Percentiles rank a stretch among this genome's conserved stretches.
Conservation (phyloP, 2,329 filamentous ascomycete species). For the Aureobasidium sp. region DNA sequence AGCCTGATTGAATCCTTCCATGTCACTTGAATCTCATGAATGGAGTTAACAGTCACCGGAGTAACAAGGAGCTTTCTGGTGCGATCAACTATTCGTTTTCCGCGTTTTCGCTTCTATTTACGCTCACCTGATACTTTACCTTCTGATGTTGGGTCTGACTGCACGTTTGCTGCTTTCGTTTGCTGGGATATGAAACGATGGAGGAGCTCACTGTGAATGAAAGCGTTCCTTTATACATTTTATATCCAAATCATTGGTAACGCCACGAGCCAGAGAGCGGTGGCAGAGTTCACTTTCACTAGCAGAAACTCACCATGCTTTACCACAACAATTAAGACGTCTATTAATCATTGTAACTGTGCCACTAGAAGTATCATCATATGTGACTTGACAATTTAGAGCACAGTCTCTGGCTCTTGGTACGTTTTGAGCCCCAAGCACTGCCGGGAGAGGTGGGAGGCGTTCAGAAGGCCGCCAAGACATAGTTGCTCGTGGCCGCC, state of each 20-base stretch:
- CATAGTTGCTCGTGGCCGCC: background rate
- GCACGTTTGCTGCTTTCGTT: background rate
- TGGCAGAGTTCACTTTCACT: background rate
- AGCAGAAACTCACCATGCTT: background rate
- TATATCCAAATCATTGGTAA: background rate
- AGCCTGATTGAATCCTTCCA: background rate
- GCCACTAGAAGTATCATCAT: background rate
- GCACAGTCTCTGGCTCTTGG: background rate
- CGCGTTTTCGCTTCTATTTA: background rate
- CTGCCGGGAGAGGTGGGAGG: background rate
- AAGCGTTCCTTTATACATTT: background rate
- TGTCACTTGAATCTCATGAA: background rate
- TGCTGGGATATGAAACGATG: slow-evolving; percentile 2
- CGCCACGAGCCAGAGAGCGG: background rate
- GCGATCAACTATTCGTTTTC: background rate
- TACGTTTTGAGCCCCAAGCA: background rate
- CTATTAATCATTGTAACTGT: background rate
- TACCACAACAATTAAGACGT: background rate
- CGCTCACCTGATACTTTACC: background rate
- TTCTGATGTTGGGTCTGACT: background rate
- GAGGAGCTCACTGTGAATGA: background rate
- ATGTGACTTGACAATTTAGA: background rate
- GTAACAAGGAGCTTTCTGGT: slow-evolving; percentile 2
- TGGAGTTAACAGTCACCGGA: background rate
- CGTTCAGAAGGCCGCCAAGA: background rate